Evolutionary conservation across 2,329 filamentous ascomycete genomes (phyloP).

Genomic region (Westerdykella ornata): DNA sequence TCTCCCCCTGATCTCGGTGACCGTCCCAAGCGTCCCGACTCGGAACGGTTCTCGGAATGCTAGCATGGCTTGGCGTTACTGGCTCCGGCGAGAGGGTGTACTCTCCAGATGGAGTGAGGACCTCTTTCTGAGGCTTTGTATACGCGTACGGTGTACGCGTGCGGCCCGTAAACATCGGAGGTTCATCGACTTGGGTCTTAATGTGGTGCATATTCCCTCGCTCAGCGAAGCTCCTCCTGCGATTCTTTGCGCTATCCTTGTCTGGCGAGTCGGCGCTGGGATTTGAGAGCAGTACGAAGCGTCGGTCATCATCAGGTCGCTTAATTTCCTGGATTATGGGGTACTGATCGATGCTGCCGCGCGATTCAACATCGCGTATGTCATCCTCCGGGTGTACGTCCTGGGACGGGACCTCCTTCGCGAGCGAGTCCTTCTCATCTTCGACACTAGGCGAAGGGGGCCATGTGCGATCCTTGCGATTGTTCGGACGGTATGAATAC

Average conservation of each 20-base stretch:
- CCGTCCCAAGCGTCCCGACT: slow-evolving; percentile 10
- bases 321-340: slow-evolving; percentile 59
- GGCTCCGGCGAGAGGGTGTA: slow-evolving; percentile 46
- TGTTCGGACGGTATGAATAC: slow-evolving; percentile 14
- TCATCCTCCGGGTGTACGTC: slow-evolving; percentile 16
- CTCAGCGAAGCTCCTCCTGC: slow-evolving; percentile 29
- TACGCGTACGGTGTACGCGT: slow-evolving; percentile 44
- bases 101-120: slow-evolving; percentile 33
- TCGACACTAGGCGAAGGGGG: slow-evolving; percentile 63
- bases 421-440: slow-evolving; percentile 59
- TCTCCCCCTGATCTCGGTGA: slow-evolving; percentile 17
- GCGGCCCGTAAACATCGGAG: slow-evolving; percentile 38
- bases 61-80: slow-evolving; percentile 36
- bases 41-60: slow-evolving; percentile 22
- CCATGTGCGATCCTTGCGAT: slow-evolving; percentile 25
- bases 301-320: slow-evolving; percentile 47
- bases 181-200: slow-evolving; percentile 33
- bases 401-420: slow-evolving; percentile 51
- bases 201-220: slow-evolving; percentile 30
- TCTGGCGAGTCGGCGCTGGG: slow-evolving; percentile 14
- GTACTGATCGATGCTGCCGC: slow-evolving; percentile 62
- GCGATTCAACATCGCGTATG: slow-evolving; percentile 50
- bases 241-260: slow-evolving; percentile 7
- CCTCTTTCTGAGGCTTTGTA: slow-evolving; percentile 33
- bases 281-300: slow-evolving; percentile 54